Percentiles rank a stretch among this genome's conserved stretches.
phyloP scores from a whole-genome alignment of 495 filamentous ascomycete genomes.

The Trypethelium eluteriae region DNA sequence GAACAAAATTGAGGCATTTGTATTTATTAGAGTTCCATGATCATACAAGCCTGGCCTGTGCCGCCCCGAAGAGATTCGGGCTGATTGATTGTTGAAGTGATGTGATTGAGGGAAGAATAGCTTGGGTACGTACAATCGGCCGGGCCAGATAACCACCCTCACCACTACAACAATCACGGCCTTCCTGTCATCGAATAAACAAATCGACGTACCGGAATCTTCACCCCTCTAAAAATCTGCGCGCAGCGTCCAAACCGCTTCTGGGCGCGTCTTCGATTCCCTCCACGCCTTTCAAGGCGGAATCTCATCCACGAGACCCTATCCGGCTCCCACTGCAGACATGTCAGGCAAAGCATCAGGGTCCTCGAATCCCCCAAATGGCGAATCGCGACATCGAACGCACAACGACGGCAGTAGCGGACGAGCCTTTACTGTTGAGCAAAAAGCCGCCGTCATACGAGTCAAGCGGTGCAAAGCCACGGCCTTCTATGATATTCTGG shows the following conservation, averaged over 20 bases:
- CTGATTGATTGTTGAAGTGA: too few relatives aligned
- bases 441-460: constrained; percentile 80
- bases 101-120: too few relatives aligned
- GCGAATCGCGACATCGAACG: constrained; percentile 62
- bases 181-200: too few relatives aligned
- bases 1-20: neutral
- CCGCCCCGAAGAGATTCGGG: too few relatives aligned
- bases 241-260: neutral
- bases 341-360: constrained; percentile 79
- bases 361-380: constrained; percentile 51
- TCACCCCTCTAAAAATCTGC: too few relatives aligned
- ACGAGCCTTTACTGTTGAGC: constrained; percentile 78
- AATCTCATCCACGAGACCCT: constrained; percentile 3
- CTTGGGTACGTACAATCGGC: too few relatives aligned
- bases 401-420: constrained; percentile 94
- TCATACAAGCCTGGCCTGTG: too few relatives aligned
- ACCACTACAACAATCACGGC: too few relatives aligned
- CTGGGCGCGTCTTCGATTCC: constrained; percentile 5
- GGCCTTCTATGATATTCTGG: constrained; percentile 86
- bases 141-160: too few relatives aligned
- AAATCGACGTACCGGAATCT: too few relatives aligned
- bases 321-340: constrained; percentile 20
- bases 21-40: neutral
- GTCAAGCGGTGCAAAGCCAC: constrained; percentile 76
- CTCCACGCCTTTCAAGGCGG: constrained; percentile 7